Conservation (phyloP, 495 filamentous ascomycete genomes). For the Penicillium silybi region DNA sequence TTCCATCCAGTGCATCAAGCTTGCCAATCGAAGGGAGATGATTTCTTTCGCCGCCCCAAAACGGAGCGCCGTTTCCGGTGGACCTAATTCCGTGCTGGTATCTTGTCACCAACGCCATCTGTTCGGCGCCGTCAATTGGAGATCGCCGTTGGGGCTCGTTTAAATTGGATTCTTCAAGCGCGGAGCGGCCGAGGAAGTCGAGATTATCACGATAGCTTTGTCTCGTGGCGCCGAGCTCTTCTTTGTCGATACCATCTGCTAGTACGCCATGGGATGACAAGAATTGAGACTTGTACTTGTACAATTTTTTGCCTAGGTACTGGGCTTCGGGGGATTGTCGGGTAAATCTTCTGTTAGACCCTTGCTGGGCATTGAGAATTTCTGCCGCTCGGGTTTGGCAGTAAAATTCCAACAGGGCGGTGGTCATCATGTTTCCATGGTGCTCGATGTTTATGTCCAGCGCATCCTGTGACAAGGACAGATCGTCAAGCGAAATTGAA, state of each 20-base stretch:
- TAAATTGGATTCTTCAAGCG: conserved; percentile 35
- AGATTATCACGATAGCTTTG: conserved; percentile 44
- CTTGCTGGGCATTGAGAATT: conserved; percentile 39
- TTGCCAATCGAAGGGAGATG: conserved; percentile 16
- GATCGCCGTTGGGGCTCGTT: conserved; percentile 11
- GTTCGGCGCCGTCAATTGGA: conserved; percentile 15
- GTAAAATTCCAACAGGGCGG: conserved; percentile 43
- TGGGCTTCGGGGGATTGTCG: conserved; percentile 43
- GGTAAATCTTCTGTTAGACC: conserved; percentile 30
- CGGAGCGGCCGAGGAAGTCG: conserved; percentile 36
- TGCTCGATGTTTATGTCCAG: conserved; percentile 28
- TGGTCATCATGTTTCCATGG: conserved; percentile 44
- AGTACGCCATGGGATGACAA: conserved; percentile 39
- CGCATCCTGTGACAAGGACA: conserved; percentile 18
- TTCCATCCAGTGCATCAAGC: conserved; percentile 17
- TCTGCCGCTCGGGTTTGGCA: conserved; percentile 44
- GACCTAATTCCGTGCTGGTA: conserved; percentile 2
- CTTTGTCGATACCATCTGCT: conserved; percentile 36
- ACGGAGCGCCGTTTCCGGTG: conserved; percentile 6
- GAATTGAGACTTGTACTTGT: conserved; percentile 39
- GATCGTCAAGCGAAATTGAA: conserved; percentile 20
- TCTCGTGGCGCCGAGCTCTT: conserved; percentile 32
- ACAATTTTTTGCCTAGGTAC: conserved; percentile 40
- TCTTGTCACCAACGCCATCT: conserved; percentile 22
- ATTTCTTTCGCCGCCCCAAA: conserved; percentile 10